A percentile compares a stretch with the other conserved stretches of the same genome.
Conservation (phyloP, 352 stramenopile genomes). For the Phytopythium delawarense region DNA sequence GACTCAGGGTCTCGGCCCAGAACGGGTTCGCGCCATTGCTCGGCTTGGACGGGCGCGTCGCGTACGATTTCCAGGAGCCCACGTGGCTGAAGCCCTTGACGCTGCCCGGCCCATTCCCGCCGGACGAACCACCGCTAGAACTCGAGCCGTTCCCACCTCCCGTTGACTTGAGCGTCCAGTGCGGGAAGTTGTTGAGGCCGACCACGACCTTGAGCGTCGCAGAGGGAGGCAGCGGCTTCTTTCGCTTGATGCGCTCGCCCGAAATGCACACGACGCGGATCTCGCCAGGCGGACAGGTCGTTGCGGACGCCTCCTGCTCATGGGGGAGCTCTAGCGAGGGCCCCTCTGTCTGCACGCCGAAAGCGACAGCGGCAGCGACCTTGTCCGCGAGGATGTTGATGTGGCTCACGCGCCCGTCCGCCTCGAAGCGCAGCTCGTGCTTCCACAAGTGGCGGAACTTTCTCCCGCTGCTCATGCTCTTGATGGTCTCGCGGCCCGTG, state of each 20-base stretch:
- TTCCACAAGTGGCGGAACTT: conserved; percentile 83
- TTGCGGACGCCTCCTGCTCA: conserved; percentile 53
- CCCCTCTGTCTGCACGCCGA: conserved; percentile 54
- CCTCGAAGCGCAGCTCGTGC: conserved; percentile 77
- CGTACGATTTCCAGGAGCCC: conserved; percentile 60
- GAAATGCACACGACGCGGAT: conserved; percentile 81
- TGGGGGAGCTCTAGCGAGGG: conserved; percentile 55
- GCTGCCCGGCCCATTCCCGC: conserved; percentile 12
- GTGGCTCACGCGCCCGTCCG: conserved; percentile 74
- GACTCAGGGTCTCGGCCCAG: conserved; percentile 74
- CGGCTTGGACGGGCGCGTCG: conserved; percentile 55
- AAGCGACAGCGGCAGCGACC: conserved; percentile 69
- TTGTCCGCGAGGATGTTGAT: conserved; percentile 87
- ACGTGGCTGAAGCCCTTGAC: conserved; percentile 43
- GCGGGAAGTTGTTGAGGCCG: conserved; percentile 69
- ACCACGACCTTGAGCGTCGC: conserved; percentile 59
- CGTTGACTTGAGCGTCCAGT: conserved; percentile 45
- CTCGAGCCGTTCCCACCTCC: conserved; percentile 8
- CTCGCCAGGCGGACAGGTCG: conserved; percentile 70
- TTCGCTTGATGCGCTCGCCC: conserved; percentile 41
- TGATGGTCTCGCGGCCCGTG: conserved; percentile 71
- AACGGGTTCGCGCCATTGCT: conserved; percentile 46
- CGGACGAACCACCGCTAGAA: conserved; percentile 14
- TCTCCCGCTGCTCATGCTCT: conserved; percentile 56
- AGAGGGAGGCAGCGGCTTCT: conserved; percentile 39